phyloP scores from a whole-genome alignment of 1,139 yeast genomes.

The Geotrichum australiense region DNA sequence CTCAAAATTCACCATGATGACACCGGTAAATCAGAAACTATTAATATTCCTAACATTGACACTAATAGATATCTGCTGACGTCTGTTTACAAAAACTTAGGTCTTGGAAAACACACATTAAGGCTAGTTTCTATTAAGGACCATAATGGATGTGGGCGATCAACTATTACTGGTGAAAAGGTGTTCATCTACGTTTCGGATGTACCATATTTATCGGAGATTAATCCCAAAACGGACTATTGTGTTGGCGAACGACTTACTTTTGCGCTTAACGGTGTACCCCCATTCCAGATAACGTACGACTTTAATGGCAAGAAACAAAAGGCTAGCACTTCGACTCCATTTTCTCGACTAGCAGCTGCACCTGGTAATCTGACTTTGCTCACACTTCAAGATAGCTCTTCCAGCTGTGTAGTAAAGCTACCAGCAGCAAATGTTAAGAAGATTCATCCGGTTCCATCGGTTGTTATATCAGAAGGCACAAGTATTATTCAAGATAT shows the following conservation, averaged over 20 bases:
- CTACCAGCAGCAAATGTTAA: slow-evolving; percentile 35
- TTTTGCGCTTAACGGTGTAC: slow-evolving; percentile 66
- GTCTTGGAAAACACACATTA: slow-evolving; percentile 52
- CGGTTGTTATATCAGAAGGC: slow-evolving; percentile 83
- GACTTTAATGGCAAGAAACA: slow-evolving; percentile 59
- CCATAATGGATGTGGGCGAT: slow-evolving; percentile 58
- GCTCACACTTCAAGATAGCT: slow-evolving; percentile 66
- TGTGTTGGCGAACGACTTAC: slow-evolving; percentile 92
- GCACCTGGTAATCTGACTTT: slow-evolving; percentile 69
- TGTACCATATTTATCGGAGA: slow-evolving; percentile 56
- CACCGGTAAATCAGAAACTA: slow-evolving; percentile 42
- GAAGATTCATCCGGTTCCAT: slow-evolving; percentile 73
- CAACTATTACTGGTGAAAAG: slow-evolving; percentile 32
- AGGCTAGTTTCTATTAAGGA: slow-evolving; percentile 54
- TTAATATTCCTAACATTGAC: slow-evolving; percentile 34
- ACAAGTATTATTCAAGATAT: slow-evolving; percentile 69
- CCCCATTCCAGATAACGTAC: slow-evolving; percentile 73
- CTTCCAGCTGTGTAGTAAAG: slow-evolving; percentile 64
- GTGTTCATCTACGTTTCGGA: slow-evolving; percentile 58
- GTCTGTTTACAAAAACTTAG: slow-evolving; percentile 40
- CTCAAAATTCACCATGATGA: slow-evolving; percentile 50
- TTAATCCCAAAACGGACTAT: slow-evolving; percentile 42
- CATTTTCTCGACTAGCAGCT: slow-evolving; percentile 68
- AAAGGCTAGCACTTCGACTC: slow-evolving; percentile 51
- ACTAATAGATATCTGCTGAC: slow-evolving; percentile 33